phyloP scores from a whole-genome alignment of 2,329 filamentous ascomycete genomes.

The Botryosphaeria dothidea region DNA sequence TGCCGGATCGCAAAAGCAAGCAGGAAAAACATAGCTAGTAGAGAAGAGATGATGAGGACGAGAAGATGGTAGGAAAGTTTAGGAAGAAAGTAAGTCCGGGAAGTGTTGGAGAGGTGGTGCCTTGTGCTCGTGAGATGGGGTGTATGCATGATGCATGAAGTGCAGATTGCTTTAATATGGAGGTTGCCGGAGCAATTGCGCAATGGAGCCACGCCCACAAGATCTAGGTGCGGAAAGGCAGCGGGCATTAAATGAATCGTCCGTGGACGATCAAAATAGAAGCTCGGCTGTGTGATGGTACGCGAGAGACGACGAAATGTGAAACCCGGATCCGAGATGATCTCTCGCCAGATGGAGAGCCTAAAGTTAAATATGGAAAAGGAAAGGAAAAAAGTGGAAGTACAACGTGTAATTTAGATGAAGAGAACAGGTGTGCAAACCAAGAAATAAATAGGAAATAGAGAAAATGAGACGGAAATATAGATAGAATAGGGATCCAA shows the following conservation, averaged over 20 bases:
- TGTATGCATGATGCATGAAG: neutral
- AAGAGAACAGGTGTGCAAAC: neutral
- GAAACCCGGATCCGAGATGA: conserved; percentile 17
- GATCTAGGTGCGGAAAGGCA: neutral
- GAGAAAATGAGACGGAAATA: neutral
- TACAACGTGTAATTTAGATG: neutral
- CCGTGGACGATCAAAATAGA: conserved; percentile 10
- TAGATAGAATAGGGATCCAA: neutral
- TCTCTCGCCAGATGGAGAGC: conserved; percentile 9
- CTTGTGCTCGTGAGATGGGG: neutral
- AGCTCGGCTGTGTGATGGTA: neutral
- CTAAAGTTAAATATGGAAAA: conserved; percentile 14
- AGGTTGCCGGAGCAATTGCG: neutral
- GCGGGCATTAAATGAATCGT: neutral
- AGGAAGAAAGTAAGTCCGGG: neutral
- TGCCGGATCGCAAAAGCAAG: neutral
- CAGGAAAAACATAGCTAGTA: neutral
- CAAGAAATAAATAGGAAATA: neutral
- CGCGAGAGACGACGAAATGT: conserved; percentile 1
- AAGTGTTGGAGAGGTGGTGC: neutral
- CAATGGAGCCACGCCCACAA: neutral
- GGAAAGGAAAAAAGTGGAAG: neutral
- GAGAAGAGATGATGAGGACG: neutral
- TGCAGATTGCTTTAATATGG: neutral
- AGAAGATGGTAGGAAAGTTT: neutral